Conservation (phyloP, 768 basidiomycete species). For the Hygrocybe punicea region DNA sequence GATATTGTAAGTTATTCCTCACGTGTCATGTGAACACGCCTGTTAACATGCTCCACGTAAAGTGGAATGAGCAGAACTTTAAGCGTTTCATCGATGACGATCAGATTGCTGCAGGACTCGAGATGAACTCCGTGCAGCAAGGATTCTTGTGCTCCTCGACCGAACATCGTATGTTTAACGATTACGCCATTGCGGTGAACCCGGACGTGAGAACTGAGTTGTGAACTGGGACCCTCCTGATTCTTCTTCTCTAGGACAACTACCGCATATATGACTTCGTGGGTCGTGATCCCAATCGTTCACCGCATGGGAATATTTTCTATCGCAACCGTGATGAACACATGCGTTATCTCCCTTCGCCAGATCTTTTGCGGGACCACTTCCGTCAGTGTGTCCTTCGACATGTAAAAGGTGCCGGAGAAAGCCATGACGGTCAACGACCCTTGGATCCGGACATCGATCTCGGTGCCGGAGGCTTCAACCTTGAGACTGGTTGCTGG, state of each 20-base stretch:
- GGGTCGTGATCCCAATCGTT: constrained; percentile 10
- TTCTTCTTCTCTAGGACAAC: constrained; percentile 4
- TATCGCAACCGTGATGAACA: constrained; percentile 8
- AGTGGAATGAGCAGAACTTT: constrained; percentile 16
- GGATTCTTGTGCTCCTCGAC: constrained; percentile 18
- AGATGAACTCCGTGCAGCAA: constrained; percentile 20
- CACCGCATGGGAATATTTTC: constrained; percentile 13
- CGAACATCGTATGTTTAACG: constrained; percentile 17
- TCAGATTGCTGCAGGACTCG: constrained; percentile 10
- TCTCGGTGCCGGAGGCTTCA: not conserved
- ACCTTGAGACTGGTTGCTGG: not conserved
- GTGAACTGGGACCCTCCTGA: not conserved
- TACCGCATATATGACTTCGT: constrained; percentile 16
- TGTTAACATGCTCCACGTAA: constrained; percentile 3
- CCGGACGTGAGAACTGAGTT: constrained; percentile 15
- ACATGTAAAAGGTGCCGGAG: constrained; percentile 14
- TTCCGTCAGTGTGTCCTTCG: constrained; percentile 21
- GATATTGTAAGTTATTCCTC: constrained; percentile 5
- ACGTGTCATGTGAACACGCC: not conserved
- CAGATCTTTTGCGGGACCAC: constrained; percentile 20
- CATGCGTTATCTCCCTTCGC: constrained; percentile 18
- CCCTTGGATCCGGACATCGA: constrained; percentile 5
- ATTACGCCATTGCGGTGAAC: constrained; percentile 17
- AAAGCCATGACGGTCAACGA: constrained; percentile 6
- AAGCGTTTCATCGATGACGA: constrained; percentile 20